Evolutionary conservation across 495 filamentous ascomycete species (phyloP), one percentile per base, ranked within the genome.

Genomic region (Acidomyces sp.): DNA sequence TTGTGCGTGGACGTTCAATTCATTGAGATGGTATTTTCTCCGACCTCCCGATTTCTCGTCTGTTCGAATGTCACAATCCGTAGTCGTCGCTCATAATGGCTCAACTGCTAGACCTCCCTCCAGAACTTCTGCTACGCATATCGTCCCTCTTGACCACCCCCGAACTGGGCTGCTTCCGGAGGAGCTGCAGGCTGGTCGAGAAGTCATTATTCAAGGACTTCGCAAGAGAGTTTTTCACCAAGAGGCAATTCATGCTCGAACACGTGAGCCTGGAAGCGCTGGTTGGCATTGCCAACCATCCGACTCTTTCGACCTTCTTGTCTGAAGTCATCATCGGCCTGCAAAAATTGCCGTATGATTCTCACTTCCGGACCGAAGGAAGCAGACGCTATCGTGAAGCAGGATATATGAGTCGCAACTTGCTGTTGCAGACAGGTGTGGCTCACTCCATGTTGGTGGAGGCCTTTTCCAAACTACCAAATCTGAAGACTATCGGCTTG

Each of bases 161-260:
- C 0, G 68, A 71, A 18, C 63, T 68, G n/a, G 58, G 61, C 20
- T 56, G 52, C 24, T 47, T 73, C 19, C 63, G 71, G 24, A 44
- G 54, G 17, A 60, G 60, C 6, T 71, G 68, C 58, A 66, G 56
- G 39, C 36, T 43, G 17, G 32, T 71, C n/a, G 70, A 73, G 36
- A 48, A 32, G 5, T 36, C 45, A 4, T 52, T 71, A 12, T 66
- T 62, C 52, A 45, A 62, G 39, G 52, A 41, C 18, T 75, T 75
- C 46, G 49, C 64, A 7, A 52, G 54, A 16, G 69, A 73, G 47
- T 75, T 71, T 58, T 75, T 75, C 51, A 54, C 60, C 15, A 71
- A 69, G 49, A 64, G 64, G 33, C 66, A 71, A 49, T 75, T 75
- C 55, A 68, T 71, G 62, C 49, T 69, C 42, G 62, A 57, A 7